phyloP scores from a whole-genome alignment of 257 asterid genomes.

The Ocimum tenuiflorum region DNA sequence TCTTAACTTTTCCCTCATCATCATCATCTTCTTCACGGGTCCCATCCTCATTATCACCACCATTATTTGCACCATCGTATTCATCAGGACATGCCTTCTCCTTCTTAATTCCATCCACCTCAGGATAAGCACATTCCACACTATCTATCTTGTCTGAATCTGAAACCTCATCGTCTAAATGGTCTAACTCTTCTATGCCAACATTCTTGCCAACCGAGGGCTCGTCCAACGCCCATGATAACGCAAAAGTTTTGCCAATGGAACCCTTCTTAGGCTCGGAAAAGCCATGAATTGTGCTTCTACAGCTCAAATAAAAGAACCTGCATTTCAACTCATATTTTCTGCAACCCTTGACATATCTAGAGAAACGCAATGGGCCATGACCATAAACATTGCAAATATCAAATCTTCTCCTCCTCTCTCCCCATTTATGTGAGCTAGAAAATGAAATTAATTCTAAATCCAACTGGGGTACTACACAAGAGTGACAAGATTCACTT shows the following conservation, averaged over 20 bases:
- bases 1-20: conserved; percentile 16
- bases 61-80: background rate
- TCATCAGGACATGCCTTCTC: background rate
- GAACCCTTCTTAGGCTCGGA: conserved; percentile 25
- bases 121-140: background rate
- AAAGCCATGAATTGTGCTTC: conserved; percentile 10
- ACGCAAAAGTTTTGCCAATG: conserved; percentile 37
- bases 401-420: conserved; percentile 35
- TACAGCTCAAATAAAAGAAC: conserved; percentile 15
- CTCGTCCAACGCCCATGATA: conserved; percentile 47
- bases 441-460: conserved; percentile 27
- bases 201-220: conserved; percentile 28
- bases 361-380: conserved; percentile 20
- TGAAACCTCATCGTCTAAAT: conserved; percentile 16
- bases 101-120: conserved; percentile 19
- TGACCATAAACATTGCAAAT: conserved; percentile 11
- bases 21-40: background rate
- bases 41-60: background rate
- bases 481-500: conserved; percentile 34
- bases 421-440: conserved; percentile 27
- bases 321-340: conserved; percentile 23
- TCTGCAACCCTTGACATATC: conserved; percentile 10
- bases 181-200: conserved; percentile 23
- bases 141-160: conserved; percentile 16
- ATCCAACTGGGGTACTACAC: conserved; percentile 37